Evolutionary conservation across 169 alveolate genomes (phyloP).

Genomic region (Plasmodium gonderi): DNA sequence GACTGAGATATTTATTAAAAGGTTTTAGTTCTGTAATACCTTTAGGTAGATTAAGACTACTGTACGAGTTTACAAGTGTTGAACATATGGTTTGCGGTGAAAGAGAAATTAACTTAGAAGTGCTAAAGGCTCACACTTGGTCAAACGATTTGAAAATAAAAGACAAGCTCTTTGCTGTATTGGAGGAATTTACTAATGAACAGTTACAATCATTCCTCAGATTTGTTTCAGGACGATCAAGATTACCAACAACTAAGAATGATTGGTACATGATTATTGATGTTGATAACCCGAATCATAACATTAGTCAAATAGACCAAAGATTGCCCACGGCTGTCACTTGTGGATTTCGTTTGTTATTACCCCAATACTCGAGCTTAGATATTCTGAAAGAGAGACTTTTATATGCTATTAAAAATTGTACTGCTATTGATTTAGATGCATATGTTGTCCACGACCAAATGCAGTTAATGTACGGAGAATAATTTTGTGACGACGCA

Average conservation of each 20-base stretch:
- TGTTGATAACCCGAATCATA: constrained; percentile 78
- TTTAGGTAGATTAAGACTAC: constrained; percentile 90
- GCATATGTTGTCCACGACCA: constrained; percentile 89
- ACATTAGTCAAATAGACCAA: constrained; percentile 76
- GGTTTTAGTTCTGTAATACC: constrained; percentile 92
- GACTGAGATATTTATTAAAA: constrained; percentile 83
- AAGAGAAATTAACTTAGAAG: constrained; percentile 87
- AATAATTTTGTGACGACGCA: background rate
- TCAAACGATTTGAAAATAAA: constrained; percentile 86
- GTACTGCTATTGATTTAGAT: constrained; percentile 93
- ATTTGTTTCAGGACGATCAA: constrained; percentile 92
- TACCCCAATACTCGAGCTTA: constrained; percentile 89
- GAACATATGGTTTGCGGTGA: constrained; percentile 93
- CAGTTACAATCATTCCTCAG: constrained; percentile 90
- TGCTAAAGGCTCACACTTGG: constrained; percentile 89
- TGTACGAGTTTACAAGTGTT: constrained; percentile 85
- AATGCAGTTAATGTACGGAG: constrained; percentile 80
- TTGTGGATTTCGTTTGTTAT: constrained; percentile 90
- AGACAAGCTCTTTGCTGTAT: constrained; percentile 88
- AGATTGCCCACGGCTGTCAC: constrained; percentile 93
- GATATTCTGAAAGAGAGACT: constrained; percentile 88
- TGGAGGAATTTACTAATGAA: constrained; percentile 88
- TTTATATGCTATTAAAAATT: constrained; percentile 90
- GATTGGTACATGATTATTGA: constrained; percentile 92
- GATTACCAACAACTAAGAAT: constrained; percentile 89